phyloP scores from a whole-genome alignment of 2,329 filamentous ascomycete species.

The Emericellopsis cladophorae region DNA sequence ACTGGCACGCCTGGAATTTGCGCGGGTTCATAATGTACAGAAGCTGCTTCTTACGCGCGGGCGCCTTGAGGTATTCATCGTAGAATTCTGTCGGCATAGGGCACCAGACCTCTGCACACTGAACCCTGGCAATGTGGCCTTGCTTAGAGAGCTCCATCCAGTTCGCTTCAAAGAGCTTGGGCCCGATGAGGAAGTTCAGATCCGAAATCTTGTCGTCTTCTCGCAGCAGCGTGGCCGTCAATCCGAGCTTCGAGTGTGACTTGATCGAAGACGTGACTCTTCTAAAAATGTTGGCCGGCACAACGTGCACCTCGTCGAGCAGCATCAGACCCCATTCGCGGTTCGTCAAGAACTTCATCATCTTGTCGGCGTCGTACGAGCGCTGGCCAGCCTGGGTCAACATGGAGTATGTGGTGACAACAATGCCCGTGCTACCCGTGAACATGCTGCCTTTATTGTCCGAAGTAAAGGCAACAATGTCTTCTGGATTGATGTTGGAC shows the following conservation, averaged over 20 bases:
- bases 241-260: constrained; percentile 84
- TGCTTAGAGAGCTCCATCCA: constrained; percentile 98
- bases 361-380: constrained; percentile 87
- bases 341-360: constrained; percentile 85
- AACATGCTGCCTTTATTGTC: constrained; percentile 75
- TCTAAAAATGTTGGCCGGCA: constrained; percentile 91
- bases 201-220: constrained; percentile 98
- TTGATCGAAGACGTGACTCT: constrained; percentile 89
- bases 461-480: constrained; percentile 90
- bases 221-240: constrained; percentile 86
- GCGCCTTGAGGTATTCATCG: constrained; percentile 73
- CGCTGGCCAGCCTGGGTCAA: constrained; percentile 82
- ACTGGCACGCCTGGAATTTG: constrained; percentile 90
- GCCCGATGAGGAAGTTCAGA: constrained; percentile 92
- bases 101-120: constrained; percentile 98
- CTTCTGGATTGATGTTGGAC: constrained; percentile 88
- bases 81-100: constrained; percentile 99
- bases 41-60: constrained; percentile 30
- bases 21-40: constrained; percentile 95
- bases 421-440: constrained; percentile 81
- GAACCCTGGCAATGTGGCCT: constrained; percentile 91
- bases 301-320: constrained; percentile 94
- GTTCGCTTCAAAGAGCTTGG: constrained; percentile 95
- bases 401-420: constrained; percentile 98
- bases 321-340: constrained; percentile 98